Base-by-base conservation (phyloP, 2,329 filamentous ascomycete genomes). In the Cercospora janseana region DNA sequence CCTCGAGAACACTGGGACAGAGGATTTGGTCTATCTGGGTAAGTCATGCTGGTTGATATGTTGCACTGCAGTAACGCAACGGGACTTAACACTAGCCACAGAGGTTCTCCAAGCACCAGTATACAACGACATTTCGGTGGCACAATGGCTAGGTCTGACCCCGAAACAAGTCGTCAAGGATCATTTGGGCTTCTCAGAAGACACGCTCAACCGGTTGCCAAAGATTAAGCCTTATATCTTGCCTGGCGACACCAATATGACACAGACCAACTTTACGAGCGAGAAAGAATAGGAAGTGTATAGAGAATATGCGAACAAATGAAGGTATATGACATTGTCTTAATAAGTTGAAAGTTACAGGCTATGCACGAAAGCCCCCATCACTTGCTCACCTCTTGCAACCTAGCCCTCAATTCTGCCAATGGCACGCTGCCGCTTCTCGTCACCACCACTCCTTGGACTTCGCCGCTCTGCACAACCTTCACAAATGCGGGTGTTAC, bases 1-100 rank as follows among this genome's bases (percentile, higher is more conserved):
- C 55, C 69, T 84, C 13, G 79, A 84, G 67, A 84, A 83, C 60
- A 81, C 75, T 0, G 80, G 79, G 13, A 74, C 71, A 7, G 76
- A 78, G 51, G 77, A 81, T 51, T 65, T 83, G 6, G 67, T 82
- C 4, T 81, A 81, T 61, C 67, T 83, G n/a, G 51, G 44, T 57
- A 34, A 49, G 42, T 43, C 24, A 15, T n/a, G 20, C 13, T n/a
- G n/a, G n/a, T 42, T 23, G n/a, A 23, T 6, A 21, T 16, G 13
- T 15, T 40, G 20, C 15, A 3, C 1, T 13, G 9, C 20, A 4
- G n/a, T 20, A 4, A n/a, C 9, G 12, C 12, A 15, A 23, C 20
- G n/a, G 10, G 9, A 20, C 29, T 34, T 10, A 18, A 24, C 34
- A 20, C 15, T 6, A 15, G 15, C 1, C 16, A 45, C 38, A 55